Conservation (phyloP, 345 rosid species). For the Durio zibethinus region DNA sequence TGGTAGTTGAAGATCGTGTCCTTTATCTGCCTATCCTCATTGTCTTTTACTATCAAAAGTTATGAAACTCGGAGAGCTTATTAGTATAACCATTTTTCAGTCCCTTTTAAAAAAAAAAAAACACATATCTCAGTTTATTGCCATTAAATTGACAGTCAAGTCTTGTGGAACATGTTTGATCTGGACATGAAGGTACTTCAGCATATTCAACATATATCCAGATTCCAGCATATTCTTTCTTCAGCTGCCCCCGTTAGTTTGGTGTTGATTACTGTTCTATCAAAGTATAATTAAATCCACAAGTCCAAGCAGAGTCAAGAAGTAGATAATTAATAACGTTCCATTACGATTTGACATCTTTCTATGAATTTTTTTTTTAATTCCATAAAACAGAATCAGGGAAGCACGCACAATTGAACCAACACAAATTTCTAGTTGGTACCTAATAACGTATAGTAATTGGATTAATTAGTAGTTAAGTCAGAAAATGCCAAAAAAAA, state of each 20-base stretch:
- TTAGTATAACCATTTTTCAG: neutral
- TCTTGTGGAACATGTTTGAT: neutral
- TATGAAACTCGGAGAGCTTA: neutral
- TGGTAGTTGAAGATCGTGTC: neutral
- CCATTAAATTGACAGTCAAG: neutral
- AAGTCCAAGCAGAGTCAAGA: neutral
- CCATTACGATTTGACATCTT: neutral
- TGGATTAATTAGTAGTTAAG: too few species aligned
- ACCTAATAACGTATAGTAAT: too few species aligned
- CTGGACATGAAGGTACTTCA: conserved; percentile 4
- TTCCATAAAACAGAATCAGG: neutral
- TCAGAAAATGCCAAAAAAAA: too few species aligned
- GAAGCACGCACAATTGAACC: neutral
- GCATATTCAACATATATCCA: conserved; percentile 7
- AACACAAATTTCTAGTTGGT: neutral
- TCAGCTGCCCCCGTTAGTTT: neutral
- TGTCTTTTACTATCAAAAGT: neutral
- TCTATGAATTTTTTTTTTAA: neutral
- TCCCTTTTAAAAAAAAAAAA: too few species aligned
- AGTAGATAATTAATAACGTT: too few species aligned
- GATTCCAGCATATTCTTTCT: conserved; percentile 9
- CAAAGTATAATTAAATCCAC: neutral
- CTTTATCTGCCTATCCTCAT: conserved; percentile 1
- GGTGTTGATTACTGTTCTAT: neutral
- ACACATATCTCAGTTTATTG: neutral